These are phyloP conservation scores for Lumnitzera racemosa DNA, from an alignment of 345 rosid genomes.

Conservation along the genomic window DNA sequence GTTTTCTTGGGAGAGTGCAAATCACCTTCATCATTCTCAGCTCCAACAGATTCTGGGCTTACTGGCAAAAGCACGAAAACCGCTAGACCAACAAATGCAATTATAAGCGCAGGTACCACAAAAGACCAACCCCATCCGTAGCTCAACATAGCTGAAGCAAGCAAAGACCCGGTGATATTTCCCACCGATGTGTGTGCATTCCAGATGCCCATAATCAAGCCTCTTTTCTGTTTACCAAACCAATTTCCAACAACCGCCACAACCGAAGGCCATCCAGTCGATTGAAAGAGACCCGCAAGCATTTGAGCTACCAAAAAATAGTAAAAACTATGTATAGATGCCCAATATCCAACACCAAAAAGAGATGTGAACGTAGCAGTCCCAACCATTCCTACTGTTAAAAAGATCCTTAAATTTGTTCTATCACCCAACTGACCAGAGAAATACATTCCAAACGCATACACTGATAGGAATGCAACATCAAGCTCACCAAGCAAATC, in stretches of 20 bases:
- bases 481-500: constrained; percentile 79
- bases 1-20: constrained; percentile 34
- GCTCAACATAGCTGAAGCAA: constrained; percentile 63
- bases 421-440: constrained; percentile 91
- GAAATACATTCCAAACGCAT: constrained; percentile 80
- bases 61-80: constrained; percentile 70
- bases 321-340: constrained; percentile 57
- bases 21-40: constrained; percentile 33
- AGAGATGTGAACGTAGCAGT: constrained; percentile 72
- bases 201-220: constrained; percentile 95
- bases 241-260: constrained; percentile 90
- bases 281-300: constrained; percentile 81
- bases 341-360: constrained; percentile 85
- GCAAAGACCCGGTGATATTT: constrained; percentile 73
- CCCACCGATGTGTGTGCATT: constrained; percentile 94
- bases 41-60: constrained; percentile 65
- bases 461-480: constrained; percentile 66
- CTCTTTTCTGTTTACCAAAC: constrained; percentile 90
- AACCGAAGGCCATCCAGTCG: constrained; percentile 95
- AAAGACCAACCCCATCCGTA: constrained; percentile 99
- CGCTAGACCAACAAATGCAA: constrained; percentile 45
- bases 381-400: constrained; percentile 82
- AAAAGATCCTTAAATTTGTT: constrained; percentile 63
- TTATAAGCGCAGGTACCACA: constrained; percentile 66
- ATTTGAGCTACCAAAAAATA: constrained; percentile 64